Evolutionary conservation across 2,329 filamentous ascomycete genomes (phyloP).

Genomic region (Penicillium sp.): DNA sequence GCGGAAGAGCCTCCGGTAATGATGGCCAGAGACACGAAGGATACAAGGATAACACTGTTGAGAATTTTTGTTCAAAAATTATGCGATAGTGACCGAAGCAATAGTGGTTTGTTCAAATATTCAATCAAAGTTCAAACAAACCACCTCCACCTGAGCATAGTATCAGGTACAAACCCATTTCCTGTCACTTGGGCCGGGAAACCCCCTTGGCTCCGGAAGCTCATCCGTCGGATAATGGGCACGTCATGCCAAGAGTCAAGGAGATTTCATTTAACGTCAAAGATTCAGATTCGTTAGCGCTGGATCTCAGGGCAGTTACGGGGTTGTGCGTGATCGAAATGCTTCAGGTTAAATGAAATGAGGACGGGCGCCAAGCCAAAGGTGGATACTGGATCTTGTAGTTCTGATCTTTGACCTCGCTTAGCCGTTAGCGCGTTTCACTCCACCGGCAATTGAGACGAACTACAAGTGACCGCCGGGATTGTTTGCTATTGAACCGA

Average conservation of each 20-base stretch:
- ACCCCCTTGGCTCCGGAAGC: neutral
- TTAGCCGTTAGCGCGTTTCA: constrained; percentile 8
- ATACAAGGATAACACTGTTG: no score
- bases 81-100: no score
- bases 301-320: neutral
- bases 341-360: neutral
- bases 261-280: neutral
- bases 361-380: neutral
- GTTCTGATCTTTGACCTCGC: neutral
- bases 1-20: no score
- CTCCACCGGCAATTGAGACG: neutral
- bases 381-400: neutral
- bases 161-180: neutral
- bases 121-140: no score
- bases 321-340: neutral
- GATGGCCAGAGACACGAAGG: no score
- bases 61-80: no score
- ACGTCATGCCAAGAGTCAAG: neutral
- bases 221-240: neutral
- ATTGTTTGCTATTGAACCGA: neutral
- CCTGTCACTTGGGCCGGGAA: neutral
- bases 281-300: neutral
- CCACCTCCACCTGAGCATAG: no score
- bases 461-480: neutral
- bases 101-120: no score